phyloP scores from a whole-genome alignment of 2,329 filamentous ascomycete species.

The Fonsecaea nubica region DNA sequence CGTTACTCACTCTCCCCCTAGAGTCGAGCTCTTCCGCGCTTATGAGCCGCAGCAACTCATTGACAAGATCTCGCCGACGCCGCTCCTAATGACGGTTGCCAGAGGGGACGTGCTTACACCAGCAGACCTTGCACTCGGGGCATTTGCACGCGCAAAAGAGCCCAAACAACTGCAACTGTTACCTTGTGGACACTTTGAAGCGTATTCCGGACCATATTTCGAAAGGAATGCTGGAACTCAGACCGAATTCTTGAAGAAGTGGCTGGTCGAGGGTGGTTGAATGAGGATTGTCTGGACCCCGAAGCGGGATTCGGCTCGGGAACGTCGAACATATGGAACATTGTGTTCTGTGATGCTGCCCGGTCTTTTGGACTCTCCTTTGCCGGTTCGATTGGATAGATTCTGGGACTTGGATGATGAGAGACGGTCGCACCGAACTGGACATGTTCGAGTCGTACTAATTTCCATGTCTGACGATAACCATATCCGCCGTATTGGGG shows the following conservation, averaged over 20 bases:
- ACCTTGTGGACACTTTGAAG: constrained; percentile 51
- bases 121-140: constrained; percentile 46
- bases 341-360: neutral
- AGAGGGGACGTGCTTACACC: constrained; percentile 46
- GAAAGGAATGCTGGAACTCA: constrained; percentile 43
- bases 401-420: neutral
- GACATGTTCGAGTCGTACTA: neutral
- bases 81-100: constrained; percentile 48
- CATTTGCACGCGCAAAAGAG: constrained; percentile 48
- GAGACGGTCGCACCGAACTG: neutral
- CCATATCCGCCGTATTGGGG: neutral
- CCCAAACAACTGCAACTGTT: constrained; percentile 50
- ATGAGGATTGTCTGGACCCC: neutral
- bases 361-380: neutral
- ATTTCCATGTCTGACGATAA: neutral
- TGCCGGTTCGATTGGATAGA: neutral
- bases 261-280: constrained; percentile 27
- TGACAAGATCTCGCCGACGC: constrained; percentile 49
- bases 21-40: constrained; percentile 36
- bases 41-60: constrained; percentile 43
- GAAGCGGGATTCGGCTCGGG: neutral
- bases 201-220: constrained; percentile 44
- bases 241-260: constrained; percentile 45
- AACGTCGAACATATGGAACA: neutral
- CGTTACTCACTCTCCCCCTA: constrained; percentile 17